Evolutionary conservation across 352 stramenopile genomes (phyloP).

Genomic region (Pythium dissotocum): DNA sequence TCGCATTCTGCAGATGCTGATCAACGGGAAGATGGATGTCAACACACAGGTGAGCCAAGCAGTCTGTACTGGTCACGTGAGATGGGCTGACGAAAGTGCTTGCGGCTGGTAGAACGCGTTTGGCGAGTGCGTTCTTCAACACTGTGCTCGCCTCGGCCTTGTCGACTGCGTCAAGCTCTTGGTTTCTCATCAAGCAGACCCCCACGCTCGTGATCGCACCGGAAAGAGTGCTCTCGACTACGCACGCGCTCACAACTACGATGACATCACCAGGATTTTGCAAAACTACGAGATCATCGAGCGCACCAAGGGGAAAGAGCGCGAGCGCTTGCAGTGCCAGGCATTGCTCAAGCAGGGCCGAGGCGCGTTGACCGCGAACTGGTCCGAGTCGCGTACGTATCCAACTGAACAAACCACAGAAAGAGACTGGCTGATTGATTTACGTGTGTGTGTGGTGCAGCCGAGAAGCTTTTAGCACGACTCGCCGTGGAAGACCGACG

Average conservation of each 20-base stretch:
- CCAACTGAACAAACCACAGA: background rate
- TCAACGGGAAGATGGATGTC: constrained; percentile 35
- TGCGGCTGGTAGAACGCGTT: constrained; percentile 49
- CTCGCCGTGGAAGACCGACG: constrained; percentile 52
- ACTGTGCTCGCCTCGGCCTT: constrained; percentile 53
- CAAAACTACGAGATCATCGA: constrained; percentile 51
- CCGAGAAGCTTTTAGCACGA: constrained; percentile 42
- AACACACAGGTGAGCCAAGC: constrained; percentile 50
- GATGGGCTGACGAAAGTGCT: background rate
- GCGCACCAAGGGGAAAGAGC: constrained; percentile 32
- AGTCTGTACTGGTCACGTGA: background rate
- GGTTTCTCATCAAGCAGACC: constrained; percentile 41
- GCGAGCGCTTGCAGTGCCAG: constrained; percentile 24
- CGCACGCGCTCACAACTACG: constrained; percentile 35
- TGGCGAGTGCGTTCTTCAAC: constrained; percentile 59
- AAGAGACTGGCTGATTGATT: background rate
- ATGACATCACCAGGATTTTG: constrained; percentile 34
- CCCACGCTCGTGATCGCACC: constrained; percentile 35
- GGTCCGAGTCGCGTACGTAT: constrained; percentile 52
- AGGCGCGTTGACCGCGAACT: constrained; percentile 46
- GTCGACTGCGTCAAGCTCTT: constrained; percentile 58
- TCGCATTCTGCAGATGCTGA: constrained; percentile 43
- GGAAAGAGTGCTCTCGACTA: constrained; percentile 46
- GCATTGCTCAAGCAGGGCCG: constrained; percentile 41
- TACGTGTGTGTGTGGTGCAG: constrained; percentile 29